These are phyloP conservation scores for Saturnispora sekii DNA, from an alignment of 805 yeast species.

Conservation along the genomic window DNA sequence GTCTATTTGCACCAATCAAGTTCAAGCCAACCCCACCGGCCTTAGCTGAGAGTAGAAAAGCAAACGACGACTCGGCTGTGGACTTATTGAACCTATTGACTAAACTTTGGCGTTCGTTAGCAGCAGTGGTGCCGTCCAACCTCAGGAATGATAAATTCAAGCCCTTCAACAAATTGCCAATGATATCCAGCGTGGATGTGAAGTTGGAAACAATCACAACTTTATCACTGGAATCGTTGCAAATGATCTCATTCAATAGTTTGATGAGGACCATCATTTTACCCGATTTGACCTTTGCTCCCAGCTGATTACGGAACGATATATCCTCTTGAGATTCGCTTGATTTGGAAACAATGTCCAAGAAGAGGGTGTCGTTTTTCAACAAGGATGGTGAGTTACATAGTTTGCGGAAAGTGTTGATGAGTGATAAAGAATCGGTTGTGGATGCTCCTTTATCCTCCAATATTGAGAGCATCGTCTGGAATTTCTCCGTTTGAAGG, in stretches of 20 bases:
- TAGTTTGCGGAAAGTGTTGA: slow-evolving; percentile 65
- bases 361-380: slow-evolving; percentile 37
- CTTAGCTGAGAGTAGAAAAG: slow-evolving; percentile 75
- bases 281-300: slow-evolving; percentile 37
- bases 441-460: slow-evolving; percentile 8
- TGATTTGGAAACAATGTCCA: slow-evolving; percentile 18
- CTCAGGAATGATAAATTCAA: slow-evolving; percentile 45
- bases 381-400: slow-evolving; percentile 74
- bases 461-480: slow-evolving; percentile 21
- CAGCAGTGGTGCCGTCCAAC: slow-evolving; percentile 78
- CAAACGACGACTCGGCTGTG: slow-evolving; percentile 34
- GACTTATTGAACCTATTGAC: slow-evolving; percentile 61
- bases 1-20: slow-evolving; percentile 79
- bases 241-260: slow-evolving; percentile 40
- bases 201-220: slow-evolving; percentile 80
- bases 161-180: slow-evolving; percentile 47
- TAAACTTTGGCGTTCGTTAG: slow-evolving; percentile 49
- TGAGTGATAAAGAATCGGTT: slow-evolving; percentile 41
- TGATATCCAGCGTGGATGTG: slow-evolving; percentile 75
- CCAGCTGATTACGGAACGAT: slow-evolving; percentile 23
- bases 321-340: slow-evolving; percentile 15
- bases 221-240: slow-evolving; percentile 45
- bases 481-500: slow-evolving; percentile 29
- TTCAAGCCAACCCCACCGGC: slow-evolving; percentile 94
- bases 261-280: slow-evolving; percentile 54